These are phyloP conservation scores for Cubamyces sp. DNA, from an alignment of 768 basidiomycete species.

Conservation along the genomic window DNA sequence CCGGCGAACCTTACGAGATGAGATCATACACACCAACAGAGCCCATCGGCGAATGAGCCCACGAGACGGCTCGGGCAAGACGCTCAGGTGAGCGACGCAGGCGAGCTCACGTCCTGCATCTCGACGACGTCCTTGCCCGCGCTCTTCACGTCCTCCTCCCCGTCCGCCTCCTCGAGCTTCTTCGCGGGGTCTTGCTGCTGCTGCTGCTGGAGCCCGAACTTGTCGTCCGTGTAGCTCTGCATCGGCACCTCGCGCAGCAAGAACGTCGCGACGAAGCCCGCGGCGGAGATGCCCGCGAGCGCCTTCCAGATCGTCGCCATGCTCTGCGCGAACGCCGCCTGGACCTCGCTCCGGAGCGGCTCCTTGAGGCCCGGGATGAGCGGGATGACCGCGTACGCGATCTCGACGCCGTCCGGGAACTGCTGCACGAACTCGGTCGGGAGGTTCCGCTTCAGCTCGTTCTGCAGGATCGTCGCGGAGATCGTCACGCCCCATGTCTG, in stretches of 20 bases:
- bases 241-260: constrained; percentile 37
- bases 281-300: constrained; percentile 43
- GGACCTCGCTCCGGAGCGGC: constrained; percentile 39
- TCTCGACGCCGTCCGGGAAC: constrained; percentile 42
- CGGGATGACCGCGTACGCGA: constrained; percentile 53
- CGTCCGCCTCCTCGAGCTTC: background rate
- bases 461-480: constrained; percentile 54
- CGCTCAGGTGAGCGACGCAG: background rate
- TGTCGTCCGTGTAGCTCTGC: constrained; percentile 25
- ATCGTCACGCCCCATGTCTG: constrained; percentile 58
- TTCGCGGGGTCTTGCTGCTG: background rate
- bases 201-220: constrained; percentile 21
- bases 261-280: constrained; percentile 41
- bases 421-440: constrained; percentile 41
- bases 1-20: too few species aligned
- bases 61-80: too few species aligned
- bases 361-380: constrained; percentile 40
- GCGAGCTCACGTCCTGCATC: background rate
- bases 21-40: background rate
- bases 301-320: constrained; percentile 47
- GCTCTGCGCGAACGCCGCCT: constrained; percentile 45
- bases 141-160: background rate
- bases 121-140: background rate
- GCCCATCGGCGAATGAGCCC: background rate
- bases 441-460: constrained; percentile 46